phyloP scores from a whole-genome alignment of 768 basidiomycete genomes.

The Mycena albidolilacea region DNA sequence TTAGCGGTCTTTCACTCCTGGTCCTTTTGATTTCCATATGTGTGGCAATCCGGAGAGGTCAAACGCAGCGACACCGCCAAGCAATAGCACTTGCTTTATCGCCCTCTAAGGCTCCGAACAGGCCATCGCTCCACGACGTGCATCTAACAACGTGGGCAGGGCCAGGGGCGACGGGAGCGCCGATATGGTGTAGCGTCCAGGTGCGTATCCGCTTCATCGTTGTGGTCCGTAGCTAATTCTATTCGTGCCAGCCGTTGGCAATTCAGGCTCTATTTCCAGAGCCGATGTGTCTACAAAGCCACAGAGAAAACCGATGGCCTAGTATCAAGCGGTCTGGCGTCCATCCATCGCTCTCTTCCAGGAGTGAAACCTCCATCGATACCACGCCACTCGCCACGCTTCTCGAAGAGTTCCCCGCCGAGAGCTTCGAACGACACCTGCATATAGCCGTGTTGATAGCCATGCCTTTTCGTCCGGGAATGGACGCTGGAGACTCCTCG shows the following conservation, averaged over 20 bases:
- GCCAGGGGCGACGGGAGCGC: neutral
- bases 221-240: neutral
- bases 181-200: conserved; percentile 21
- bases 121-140: conserved; percentile 17
- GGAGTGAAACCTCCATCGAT: conserved; percentile 17
- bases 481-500: too few relatives aligned
- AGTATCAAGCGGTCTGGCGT: neutral
- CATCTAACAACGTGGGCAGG: neutral
- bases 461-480: conserved; percentile 20
- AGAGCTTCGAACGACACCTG: conserved; percentile 22
- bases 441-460: conserved; percentile 23
- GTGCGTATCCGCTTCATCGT: neutral
- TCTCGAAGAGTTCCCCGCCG: neutral
- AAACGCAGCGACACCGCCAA: neutral
- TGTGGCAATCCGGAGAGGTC: neutral
- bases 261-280: conserved; percentile 3
- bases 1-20: neutral
- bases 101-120: neutral
- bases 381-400: neutral
- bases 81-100: neutral
- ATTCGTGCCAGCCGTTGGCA: conserved; percentile 16
- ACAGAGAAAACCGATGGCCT: neutral
- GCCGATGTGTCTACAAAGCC: neutral
- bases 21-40: neutral
- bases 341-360: neutral